A percentile compares a stretch with the other conserved stretches of the same genome.
These are phyloP conservation scores for Amanita subjunquillea DNA, from an alignment of 768 basidiomycete species.

Conservation along the genomic window DNA sequence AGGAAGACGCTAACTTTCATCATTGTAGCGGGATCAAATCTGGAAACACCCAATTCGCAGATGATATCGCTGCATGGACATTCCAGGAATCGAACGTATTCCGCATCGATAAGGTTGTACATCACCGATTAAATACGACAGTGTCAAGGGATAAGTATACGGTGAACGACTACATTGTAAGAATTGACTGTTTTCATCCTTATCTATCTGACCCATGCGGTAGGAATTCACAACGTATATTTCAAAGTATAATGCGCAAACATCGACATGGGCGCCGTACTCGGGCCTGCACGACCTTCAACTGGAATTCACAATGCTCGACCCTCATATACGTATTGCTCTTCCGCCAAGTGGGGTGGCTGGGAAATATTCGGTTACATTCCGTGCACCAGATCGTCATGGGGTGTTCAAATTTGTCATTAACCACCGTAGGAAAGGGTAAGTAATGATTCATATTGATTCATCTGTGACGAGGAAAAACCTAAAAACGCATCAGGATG, in stretches of 20 bases:
- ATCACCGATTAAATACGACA: slow-evolving; percentile 60
- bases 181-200: slow-evolving; percentile 9
- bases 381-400: slow-evolving; percentile 90
- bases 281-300: slow-evolving; percentile 73
- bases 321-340: slow-evolving; percentile 85
- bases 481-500: slow-evolving; percentile 33
- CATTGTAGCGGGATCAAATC: slow-evolving; percentile 42
- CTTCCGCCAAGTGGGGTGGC: slow-evolving; percentile 50
- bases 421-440: slow-evolving; percentile 86
- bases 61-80: slow-evolving; percentile 77
- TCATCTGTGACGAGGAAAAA: not conserved
- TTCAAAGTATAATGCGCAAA: slow-evolving; percentile 51
- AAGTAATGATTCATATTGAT: slow-evolving; percentile 15
- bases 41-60: slow-evolving; percentile 67
- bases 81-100: slow-evolving; percentile 83
- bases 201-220: not conserved
- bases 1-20: not conserved
- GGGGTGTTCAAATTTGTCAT: slow-evolving; percentile 98
- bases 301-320: slow-evolving; percentile 97
- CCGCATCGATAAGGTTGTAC: slow-evolving; percentile 64
- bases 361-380: slow-evolving; percentile 70
- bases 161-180: slow-evolving; percentile 76
- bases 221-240: slow-evolving; percentile 71
- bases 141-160: slow-evolving; percentile 67
- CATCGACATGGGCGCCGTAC: slow-evolving; percentile 59